phyloP scores from a whole-genome alignment of 1,139 yeast species.

The Sugiyamaella sp. region DNA sequence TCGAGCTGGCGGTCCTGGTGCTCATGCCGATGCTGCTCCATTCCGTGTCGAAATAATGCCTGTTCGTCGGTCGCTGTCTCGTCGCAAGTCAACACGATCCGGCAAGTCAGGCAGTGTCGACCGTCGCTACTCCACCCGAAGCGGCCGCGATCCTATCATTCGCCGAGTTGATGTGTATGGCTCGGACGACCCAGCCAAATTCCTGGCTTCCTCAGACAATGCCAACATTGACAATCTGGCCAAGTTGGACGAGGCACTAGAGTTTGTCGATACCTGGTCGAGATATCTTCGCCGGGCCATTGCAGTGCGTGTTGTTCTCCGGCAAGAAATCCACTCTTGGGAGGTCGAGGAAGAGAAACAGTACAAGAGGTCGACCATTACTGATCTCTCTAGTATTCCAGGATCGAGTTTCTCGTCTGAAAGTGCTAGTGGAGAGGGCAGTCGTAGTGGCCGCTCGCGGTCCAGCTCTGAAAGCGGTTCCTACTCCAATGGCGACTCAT shows the following conservation, averaged over 20 bases:
- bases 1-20: not conserved
- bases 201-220: conserved; percentile 13
- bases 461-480: not conserved
- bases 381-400: not conserved
- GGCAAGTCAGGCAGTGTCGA: not conserved
- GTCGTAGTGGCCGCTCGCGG: not conserved
- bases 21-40: conserved; percentile 3
- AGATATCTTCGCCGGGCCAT: conserved; percentile 41
- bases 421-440: not conserved
- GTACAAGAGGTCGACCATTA: conserved; percentile 24
- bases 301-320: conserved; percentile 39
- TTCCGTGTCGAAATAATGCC: conserved; percentile 14
- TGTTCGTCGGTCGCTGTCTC: conserved; percentile 19
- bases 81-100: conserved; percentile 16
- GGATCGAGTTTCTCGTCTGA: conserved; percentile 18
- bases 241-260: conserved; percentile 37
- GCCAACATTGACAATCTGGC: conserved; percentile 23
- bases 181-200: conserved; percentile 28
- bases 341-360: conserved; percentile 34
- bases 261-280: conserved; percentile 43
- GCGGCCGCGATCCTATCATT: conserved; percentile 28
- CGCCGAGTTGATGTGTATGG: conserved; percentile 33
- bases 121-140: conserved; percentile 2
- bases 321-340: conserved; percentile 37
- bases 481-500: not conserved